phyloP scores from a whole-genome alignment of 1,284 basidiomycete genomes.

The Gomphus sp. region DNA sequence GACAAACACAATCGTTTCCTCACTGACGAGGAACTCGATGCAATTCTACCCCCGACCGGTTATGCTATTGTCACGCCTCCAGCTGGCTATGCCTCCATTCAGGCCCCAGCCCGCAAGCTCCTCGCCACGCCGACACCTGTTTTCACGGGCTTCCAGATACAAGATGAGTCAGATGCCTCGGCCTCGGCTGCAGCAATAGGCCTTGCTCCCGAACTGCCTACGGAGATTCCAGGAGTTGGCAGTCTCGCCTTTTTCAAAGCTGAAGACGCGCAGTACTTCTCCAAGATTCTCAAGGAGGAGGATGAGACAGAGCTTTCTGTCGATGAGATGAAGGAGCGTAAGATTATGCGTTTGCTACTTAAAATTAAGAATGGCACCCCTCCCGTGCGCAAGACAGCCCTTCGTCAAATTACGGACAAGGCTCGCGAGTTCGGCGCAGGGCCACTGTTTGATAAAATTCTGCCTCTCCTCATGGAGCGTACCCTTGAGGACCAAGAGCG shows the following conservation, averaged over 20 bases:
- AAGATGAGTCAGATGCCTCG: slow-evolving; percentile 87
- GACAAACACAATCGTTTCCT: slow-evolving; percentile 94
- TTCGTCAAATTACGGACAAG: slow-evolving; percentile 99
- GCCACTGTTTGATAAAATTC: slow-evolving; percentile 98
- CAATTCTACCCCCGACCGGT: slow-evolving; percentile 78
- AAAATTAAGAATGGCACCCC: slow-evolving; percentile 99
- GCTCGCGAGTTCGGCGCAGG: slow-evolving; percentile 98
- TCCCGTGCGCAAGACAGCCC: slow-evolving; percentile 94
- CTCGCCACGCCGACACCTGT: slow-evolving; percentile 56
- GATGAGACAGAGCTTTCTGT: slow-evolving; percentile 91
- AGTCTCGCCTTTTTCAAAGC: slow-evolving; percentile 97
- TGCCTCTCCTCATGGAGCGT: slow-evolving; percentile 97
- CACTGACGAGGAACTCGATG: slow-evolving; percentile 92
- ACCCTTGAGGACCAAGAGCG: slow-evolving; percentile 99
- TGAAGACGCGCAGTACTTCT: slow-evolving; percentile 97
- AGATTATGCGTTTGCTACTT: slow-evolving; percentile 98
- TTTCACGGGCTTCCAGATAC: slow-evolving; percentile 85
- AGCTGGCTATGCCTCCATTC: slow-evolving; percentile 82
- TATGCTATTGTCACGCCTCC: slow-evolving; percentile 93
- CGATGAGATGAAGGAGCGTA: slow-evolving; percentile 99
- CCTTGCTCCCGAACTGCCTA: slow-evolving; percentile 91
- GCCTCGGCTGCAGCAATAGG: slow-evolving; percentile 82
- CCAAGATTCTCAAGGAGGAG: slow-evolving; percentile 92
- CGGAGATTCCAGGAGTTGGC: slow-evolving; percentile 97
- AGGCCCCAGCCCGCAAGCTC: slow-evolving; percentile 69